Evolutionary conservation across 225 moss, liverwort and hornwort species (phyloP).

Genomic region (Antitrichia curtipendula): DNA sequence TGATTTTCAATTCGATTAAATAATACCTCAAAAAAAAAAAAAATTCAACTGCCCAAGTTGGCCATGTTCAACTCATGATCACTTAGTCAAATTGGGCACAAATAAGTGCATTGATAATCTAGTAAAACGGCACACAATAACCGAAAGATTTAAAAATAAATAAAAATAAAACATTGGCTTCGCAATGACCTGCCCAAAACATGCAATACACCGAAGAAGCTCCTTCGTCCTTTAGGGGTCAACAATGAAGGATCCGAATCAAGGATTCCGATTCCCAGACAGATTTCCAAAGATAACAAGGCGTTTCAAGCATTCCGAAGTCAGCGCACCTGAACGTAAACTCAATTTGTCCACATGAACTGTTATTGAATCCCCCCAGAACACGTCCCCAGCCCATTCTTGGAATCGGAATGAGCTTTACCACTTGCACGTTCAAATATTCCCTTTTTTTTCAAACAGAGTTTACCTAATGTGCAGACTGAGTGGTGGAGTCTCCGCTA

Average conservation of each 20-base stretch:
- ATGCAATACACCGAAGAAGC: too few species aligned
- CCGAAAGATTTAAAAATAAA: too few species aligned
- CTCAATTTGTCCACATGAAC: not conserved
- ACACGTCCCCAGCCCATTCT: not conserved
- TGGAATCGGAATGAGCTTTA: not conserved
- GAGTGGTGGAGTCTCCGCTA: too few species aligned
- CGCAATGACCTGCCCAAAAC: not conserved
- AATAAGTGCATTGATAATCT: not conserved
- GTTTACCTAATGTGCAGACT: not conserved
- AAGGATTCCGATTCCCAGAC: not conserved
- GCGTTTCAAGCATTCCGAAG: not conserved
- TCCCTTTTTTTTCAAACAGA: not conserved
- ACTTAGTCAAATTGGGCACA: not conserved
- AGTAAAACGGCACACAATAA: not conserved
- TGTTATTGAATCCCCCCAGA: not conserved
- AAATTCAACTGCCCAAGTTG: not conserved
- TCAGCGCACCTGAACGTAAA: not conserved
- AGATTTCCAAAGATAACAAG: not conserved
- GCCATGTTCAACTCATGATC: too few species aligned
- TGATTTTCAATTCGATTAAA: not conserved
- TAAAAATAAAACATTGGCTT: not conserved
- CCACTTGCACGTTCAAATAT: not conserved
- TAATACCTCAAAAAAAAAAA: too few species aligned
- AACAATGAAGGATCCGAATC: not conserved
- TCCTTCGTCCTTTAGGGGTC: not conserved